Evolutionary conservation across 345 rosid genomes (phyloP), one percentile per base, ranked within the genome.

Genomic region (Aethionema arabicum): DNA sequence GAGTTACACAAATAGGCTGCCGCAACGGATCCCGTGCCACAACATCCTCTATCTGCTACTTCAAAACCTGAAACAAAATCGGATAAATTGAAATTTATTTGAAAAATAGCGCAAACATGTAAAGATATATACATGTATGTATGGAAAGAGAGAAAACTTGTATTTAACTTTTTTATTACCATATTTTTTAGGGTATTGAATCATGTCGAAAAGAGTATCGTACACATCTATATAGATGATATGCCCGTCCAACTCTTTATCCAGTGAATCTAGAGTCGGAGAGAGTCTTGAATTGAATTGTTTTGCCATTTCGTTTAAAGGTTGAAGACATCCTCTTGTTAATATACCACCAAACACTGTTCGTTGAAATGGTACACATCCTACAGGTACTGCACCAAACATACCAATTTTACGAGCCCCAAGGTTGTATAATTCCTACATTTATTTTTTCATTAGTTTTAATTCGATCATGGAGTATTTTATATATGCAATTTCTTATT

Each of bases 21-120:
- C 63, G 79, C 86, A 21, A 82, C 32, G 36, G 45, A 46, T 33
- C 86, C 86, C 0, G 80, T 63, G 0, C 86, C 82, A 21, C 86
- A 82, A 48, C 86, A 82, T 6, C 86, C 86, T 45, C 54, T 67
- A 33, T 75, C 51, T 14, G 33, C 68, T 7, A 69, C 61, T 14
- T 56, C 64, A 38, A 79, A 77, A 2, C 83, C 86, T 40, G 44
- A 40, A 40, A 40, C 9, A 40, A 1, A 8, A 40, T 2, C 27
- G 3, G 12, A 40, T 40, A 40, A n/a, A 40, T 40, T 40, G 9
- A 40, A 8, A 8, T 1, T 21, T 21, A 21, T 21, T 21, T 1
- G 27, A 21, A 8, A 8, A 40, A n/a, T 8, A 8, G 27, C 3
- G 9, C 11, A 40, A 1, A 40, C 9, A 40, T 8, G 3, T n/a